These are phyloP conservation scores for Globisporangium iwayamae DNA, from an alignment of 352 stramenopile species.

Conservation along the genomic window DNA sequence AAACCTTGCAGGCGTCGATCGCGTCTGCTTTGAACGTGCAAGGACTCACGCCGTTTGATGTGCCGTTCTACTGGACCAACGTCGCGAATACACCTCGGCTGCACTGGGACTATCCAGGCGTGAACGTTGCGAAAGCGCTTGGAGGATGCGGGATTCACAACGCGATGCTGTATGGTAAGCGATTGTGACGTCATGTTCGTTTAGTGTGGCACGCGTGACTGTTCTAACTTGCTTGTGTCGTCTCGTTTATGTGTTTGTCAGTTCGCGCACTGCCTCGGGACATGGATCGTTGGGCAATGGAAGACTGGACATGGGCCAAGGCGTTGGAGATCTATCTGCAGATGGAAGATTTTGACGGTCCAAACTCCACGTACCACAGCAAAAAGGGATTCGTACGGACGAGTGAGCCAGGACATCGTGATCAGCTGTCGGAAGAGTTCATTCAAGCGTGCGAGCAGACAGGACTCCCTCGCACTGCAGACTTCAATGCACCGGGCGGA, in stretches of 20 bases:
- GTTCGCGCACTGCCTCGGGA: conserved; percentile 72
- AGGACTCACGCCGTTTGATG: conserved; percentile 70
- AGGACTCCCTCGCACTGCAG: conserved; percentile 50
- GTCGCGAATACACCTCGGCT: conserved; percentile 63
- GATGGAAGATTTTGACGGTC: conserved; percentile 74
- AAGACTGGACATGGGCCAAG: conserved; percentile 71
- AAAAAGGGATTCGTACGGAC: conserved; percentile 54
- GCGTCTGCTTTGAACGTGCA: conserved; percentile 33
- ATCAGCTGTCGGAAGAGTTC: conserved; percentile 42
- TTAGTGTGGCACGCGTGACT: not conserved
- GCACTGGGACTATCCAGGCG: conserved; percentile 78
- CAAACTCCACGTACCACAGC: conserved; percentile 51
- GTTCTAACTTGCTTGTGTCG: not conserved
- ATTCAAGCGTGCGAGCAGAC: conserved; percentile 44
- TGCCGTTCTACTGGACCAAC: conserved; percentile 83
- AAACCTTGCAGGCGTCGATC: conserved; percentile 28
- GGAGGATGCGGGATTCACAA: conserved; percentile 90
- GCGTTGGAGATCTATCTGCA: conserved; percentile 65
- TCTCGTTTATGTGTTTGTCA: conserved; percentile 13
- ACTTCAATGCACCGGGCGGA: conserved; percentile 82
- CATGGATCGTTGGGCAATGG: conserved; percentile 73
- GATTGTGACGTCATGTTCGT: not conserved
- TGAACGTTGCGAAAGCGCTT: conserved; percentile 81
- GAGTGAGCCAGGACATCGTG: conserved; percentile 30
- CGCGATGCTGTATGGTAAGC: conserved; percentile 86